Evolutionary conservation across 768 basidiomycete genomes (phyloP).

Genomic region (Amylocystis lapponica): DNA sequence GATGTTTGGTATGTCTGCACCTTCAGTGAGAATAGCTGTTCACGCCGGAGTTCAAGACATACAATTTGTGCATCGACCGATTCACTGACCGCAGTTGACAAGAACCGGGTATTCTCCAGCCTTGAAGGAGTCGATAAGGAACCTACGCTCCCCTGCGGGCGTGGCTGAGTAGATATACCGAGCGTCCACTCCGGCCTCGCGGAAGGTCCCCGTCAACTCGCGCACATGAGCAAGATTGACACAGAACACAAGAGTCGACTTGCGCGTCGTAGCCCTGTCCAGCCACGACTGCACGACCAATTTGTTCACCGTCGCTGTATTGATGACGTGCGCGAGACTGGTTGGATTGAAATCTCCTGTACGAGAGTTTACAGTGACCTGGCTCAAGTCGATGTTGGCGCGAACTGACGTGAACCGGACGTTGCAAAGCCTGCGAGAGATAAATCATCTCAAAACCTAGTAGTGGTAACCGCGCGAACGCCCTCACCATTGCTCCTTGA

Average conservation of each 20-base stretch:
- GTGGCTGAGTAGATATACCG: constrained; percentile 73
- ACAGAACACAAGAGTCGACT: constrained; percentile 91
- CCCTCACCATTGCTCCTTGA: constrained; percentile 79
- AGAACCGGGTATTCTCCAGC: constrained; percentile 76
- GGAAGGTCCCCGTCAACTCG: constrained; percentile 67
- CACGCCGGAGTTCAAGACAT: too few species aligned
- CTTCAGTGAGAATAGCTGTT: constrained; percentile 87
- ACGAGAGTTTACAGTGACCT: constrained; percentile 57
- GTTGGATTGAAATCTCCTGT: constrained; percentile 81
- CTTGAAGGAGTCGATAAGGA: constrained; percentile 62
- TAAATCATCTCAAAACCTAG: too few species aligned
- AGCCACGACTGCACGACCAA: constrained; percentile 82
- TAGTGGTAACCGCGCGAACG: too few species aligned
- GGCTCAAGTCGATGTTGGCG: constrained; percentile 62
- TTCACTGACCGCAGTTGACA: constrained; percentile 74
- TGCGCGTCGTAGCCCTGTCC: constrained; percentile 69
- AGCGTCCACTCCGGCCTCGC: constrained; percentile 75
- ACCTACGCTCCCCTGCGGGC: constrained; percentile 53
- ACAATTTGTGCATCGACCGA: too few species aligned
- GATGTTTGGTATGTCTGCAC: constrained; percentile 91
- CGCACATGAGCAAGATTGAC: constrained; percentile 79
- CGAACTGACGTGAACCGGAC: constrained; percentile 82
- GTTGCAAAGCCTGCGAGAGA: constrained; percentile 68
- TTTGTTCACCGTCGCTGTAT: constrained; percentile 70
- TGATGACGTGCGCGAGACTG: constrained; percentile 76